Percentiles rank a stretch among this genome's conserved stretches.
Evolutionary conservation across 169 alveolate genomes (phyloP).

Genomic region (Plasmodium ovale): DNA sequence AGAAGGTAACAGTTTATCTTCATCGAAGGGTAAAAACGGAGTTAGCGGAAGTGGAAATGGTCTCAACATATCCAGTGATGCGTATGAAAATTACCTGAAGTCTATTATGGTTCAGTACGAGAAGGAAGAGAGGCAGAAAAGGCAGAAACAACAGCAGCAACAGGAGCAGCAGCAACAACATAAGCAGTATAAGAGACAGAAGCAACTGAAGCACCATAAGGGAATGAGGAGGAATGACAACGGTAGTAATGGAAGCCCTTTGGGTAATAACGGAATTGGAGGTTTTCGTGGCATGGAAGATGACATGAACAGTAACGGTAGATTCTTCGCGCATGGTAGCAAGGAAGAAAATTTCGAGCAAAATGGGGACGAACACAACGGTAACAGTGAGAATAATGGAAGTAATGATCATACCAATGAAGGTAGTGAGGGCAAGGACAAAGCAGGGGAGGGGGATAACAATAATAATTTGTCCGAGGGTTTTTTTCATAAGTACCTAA

Average conservation of each 20-base stretch:
- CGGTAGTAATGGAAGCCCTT: not conserved
- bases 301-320: no score
- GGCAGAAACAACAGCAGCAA: not conserved
- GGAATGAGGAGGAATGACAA: not conserved
- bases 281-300: no score
- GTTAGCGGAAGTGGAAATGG: no score
- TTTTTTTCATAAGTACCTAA: constrained; percentile 12
- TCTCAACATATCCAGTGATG: not conserved
- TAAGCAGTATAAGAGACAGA: no score
- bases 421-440: not conserved
- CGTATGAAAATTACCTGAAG: constrained; percentile 9
- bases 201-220: not conserved
- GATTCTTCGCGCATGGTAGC: no score
- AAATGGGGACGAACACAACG: not conserved
- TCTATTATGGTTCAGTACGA: constrained; percentile 64
- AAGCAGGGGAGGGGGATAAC: not conserved
- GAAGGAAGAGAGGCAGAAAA: constrained; percentile 26
- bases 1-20: not conserved
- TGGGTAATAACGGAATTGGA: no score
- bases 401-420: not conserved
- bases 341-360: not conserved
- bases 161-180: not conserved
- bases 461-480: not conserved
- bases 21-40: not conserved
- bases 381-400: not conserved